Percentiles rank a stretch among this genome's conserved stretches.
Conservation (phyloP, 352 stramenopile genomes). For the Globisporangium orthogonon region DNA sequence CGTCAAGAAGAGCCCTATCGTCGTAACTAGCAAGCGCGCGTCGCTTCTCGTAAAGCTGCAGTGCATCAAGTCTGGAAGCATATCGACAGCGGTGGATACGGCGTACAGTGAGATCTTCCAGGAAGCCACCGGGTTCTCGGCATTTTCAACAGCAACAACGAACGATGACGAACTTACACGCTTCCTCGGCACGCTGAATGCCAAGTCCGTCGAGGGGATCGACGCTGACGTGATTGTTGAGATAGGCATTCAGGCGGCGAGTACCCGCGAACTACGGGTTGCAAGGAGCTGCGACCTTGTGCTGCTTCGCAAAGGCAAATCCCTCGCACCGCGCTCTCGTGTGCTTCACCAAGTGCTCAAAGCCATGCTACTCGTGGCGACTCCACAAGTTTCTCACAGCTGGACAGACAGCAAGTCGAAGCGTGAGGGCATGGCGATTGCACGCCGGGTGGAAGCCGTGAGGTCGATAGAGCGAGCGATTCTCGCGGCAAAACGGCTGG, state of each 20-base stretch:
- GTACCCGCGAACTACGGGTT: conserved; percentile 25
- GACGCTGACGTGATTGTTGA: conserved; percentile 61
- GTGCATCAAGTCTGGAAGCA: conserved; percentile 47
- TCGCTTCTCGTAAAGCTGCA: conserved; percentile 59
- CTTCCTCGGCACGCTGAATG: conserved; percentile 28
- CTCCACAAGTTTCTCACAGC: conserved; percentile 7
- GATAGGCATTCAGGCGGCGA: conserved; percentile 40
- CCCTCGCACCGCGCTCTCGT: conserved; percentile 30
- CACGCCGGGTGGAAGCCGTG: conserved; percentile 57
- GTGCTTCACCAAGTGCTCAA: conserved; percentile 55
- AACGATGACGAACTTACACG: conserved; percentile 26
- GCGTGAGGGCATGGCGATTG: conserved; percentile 30
- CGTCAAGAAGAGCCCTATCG: conserved; percentile 34
- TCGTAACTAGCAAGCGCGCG: conserved; percentile 28
- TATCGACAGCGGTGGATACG: conserved; percentile 26
- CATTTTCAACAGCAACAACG: conserved; percentile 22
- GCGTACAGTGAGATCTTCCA: conserved; percentile 64
- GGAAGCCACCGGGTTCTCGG: conserved; percentile 34
- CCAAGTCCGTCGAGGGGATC: conserved; percentile 20
- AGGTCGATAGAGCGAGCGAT: conserved; percentile 77
- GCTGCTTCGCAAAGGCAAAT: conserved; percentile 48
- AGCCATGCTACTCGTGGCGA: conserved; percentile 29
- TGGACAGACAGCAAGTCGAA: conserved; percentile 7
- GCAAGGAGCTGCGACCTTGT: conserved; percentile 39
- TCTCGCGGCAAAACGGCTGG: conserved; percentile 66